Evolutionary conservation across 169 alveolate genomes (phyloP), one percentile per base, ranked within the genome.

Genomic region (Cryptosporidium sp.): DNA sequence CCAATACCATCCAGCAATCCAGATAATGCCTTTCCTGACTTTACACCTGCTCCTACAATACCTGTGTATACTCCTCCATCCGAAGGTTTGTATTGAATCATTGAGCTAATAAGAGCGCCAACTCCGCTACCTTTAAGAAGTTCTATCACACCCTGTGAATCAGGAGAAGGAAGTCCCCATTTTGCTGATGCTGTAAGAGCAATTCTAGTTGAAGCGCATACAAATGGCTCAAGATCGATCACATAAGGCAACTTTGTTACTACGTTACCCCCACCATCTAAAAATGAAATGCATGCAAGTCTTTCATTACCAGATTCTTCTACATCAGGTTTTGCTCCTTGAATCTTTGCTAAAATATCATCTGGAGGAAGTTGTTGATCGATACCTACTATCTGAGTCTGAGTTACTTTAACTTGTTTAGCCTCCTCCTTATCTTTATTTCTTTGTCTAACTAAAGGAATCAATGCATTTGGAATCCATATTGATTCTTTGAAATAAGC

Each of bases 141-240:
- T 26, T 39, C 37, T n/a, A 65, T 33, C 21, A 48, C 45, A 26
- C 42, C 21, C 18, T 80, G 73, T n/a, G 89, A 80, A 31, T 80
- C 80, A 18, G 73, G 89, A 45, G 75, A 39, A 8, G 89, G 89
- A 16, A 80, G 70, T 29, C 75, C 65, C 89, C 89, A 80, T 65
- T 80, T 60, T 21, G 73, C 60, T 6, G 89, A 60, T 16, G 89
- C 21, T 12, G 18, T 33, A 14, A 80, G 45, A 8, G 89, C 75
- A n/a, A 80, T 48, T 80, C 89, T 80, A n/a, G 80, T 80, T n/a
- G 89, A 80, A 21, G 89, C 89, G 44, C 80, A 80, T 9, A 48
- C 75, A 61, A 80, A 80, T 16, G 89, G 75, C 7, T 80, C 89
- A 14, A 80, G 23, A 48, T 60, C 68, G 8, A 80, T 31, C 44